Percentiles rank a stretch among this genome's conserved stretches.
These are phyloP conservation scores for Nakaseomyces nivariensis DNA, from an alignment of 1,139 yeast genomes.

Conservation along the genomic window DNA sequence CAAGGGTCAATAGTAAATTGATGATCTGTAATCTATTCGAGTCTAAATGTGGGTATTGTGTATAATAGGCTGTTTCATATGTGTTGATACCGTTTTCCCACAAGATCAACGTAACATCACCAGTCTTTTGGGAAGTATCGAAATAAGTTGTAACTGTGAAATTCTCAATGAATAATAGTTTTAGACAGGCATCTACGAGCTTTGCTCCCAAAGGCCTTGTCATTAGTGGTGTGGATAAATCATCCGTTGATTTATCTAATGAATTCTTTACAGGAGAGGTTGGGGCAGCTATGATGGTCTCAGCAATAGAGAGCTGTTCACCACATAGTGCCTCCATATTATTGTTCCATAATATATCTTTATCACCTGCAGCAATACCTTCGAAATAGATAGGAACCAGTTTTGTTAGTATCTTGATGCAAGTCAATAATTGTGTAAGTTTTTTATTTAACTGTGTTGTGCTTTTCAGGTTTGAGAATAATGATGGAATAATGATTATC, in stretches of 20 bases:
- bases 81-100: slow-evolving; percentile 19
- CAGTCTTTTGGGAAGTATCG: slow-evolving; percentile 1
- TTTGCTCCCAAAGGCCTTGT: slow-evolving; percentile 40
- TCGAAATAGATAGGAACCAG: slow-evolving; percentile 64
- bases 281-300: not conserved
- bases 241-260: not conserved
- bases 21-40: slow-evolving; percentile 60
- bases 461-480: not conserved
- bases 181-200: slow-evolving; percentile 39
- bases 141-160: slow-evolving; percentile 48
- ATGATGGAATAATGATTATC: not conserved
- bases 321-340: not conserved
- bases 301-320: not conserved
- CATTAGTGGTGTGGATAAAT: slow-evolving; percentile 1
- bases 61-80: slow-evolving; percentile 20
- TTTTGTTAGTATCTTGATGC: slow-evolving; percentile 56
- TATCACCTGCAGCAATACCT: slow-evolving; percentile 2
- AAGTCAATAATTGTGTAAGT: slow-evolving; percentile 37
- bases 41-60: slow-evolving; percentile 42
- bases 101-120: slow-evolving; percentile 2
- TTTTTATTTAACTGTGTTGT: slow-evolving; percentile 8
- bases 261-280: not conserved
- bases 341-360: slow-evolving; percentile 3
- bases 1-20: slow-evolving; percentile 47
- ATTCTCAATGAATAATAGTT: slow-evolving; percentile 40